Conservation (phyloP, 208 protist species). For the Polymyxa betae region DNA sequence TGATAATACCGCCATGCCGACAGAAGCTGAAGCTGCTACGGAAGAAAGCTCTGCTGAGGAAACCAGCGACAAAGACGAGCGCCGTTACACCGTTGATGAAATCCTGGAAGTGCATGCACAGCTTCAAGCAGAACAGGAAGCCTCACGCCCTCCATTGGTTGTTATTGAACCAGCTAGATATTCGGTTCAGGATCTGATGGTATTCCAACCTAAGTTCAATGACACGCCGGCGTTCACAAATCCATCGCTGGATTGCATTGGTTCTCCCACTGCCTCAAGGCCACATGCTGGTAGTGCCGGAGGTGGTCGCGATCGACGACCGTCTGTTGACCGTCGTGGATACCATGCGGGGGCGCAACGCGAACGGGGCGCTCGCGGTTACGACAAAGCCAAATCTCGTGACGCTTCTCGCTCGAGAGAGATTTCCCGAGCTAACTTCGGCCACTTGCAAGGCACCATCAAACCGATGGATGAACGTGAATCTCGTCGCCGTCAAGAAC, state of each 20-base stretch:
- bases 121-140: background rate
- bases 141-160: background rate
- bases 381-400: background rate
- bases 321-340: background rate
- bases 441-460: background rate
- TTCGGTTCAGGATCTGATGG: background rate
- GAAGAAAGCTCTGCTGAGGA: background rate
- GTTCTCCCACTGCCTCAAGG: background rate
- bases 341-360: background rate
- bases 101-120: background rate
- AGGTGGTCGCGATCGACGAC: background rate
- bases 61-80: background rate
- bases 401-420: background rate
- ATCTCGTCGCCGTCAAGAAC: background rate
- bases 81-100: background rate
- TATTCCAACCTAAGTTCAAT: constrained; percentile 15
- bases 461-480: background rate
- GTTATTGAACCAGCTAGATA: background rate
- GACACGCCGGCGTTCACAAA: background rate
- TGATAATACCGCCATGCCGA: too few species aligned
- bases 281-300: background rate
- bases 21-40: too few species aligned
- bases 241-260: constrained; percentile 7
- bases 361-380: background rate
- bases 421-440: constrained; percentile 12